These are phyloP conservation scores for Rhizopus sp. DNA, from an alignment of 371 early-diverging fungal species.

Conservation along the genomic window DNA sequence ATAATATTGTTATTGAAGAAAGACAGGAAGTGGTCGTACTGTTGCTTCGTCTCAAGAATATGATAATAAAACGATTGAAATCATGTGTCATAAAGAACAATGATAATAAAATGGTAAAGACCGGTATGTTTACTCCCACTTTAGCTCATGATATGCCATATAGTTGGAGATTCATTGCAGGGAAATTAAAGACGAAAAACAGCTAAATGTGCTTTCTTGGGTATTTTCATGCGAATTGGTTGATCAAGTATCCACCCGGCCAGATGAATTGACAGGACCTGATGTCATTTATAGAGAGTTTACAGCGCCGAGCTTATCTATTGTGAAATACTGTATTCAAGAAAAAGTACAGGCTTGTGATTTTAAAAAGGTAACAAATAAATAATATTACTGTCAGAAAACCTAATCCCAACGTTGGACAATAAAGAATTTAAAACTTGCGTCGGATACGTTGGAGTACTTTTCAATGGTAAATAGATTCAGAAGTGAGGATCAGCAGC, in stretches of 20 bases:
- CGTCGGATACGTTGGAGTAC: not conserved
- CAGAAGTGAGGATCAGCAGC: too few relatives aligned
- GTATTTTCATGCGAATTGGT: conserved; percentile 16
- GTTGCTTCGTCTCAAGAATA: not conserved
- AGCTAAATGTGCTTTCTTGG: conserved; percentile 12
- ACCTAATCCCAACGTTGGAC: too few relatives aligned
- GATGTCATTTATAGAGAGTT: conserved; percentile 16
- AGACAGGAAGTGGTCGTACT: not conserved
- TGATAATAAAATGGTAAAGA: not conserved
- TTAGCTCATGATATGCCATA: not conserved
- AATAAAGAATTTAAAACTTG: not conserved
- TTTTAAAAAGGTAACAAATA: too few relatives aligned
- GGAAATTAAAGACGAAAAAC: not conserved
- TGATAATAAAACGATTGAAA: not conserved
- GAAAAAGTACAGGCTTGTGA: not conserved
- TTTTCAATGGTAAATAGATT: not conserved
- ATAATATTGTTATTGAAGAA: conserved; percentile 15
- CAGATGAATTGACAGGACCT: conserved; percentile 8
- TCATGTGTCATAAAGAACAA: not conserved
- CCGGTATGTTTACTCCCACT: not conserved
- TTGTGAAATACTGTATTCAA: conserved; percentile 13
- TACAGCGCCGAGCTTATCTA: conserved; percentile 11
- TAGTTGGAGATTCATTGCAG: conserved; percentile 2
- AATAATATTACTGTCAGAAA: too few relatives aligned
- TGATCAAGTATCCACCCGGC: conserved; percentile 5